These are phyloP conservation scores for Kalanchoe fedtschenkoi DNA, from an alignment of 164 flowering plant genomes.

Conservation along the genomic window DNA sequence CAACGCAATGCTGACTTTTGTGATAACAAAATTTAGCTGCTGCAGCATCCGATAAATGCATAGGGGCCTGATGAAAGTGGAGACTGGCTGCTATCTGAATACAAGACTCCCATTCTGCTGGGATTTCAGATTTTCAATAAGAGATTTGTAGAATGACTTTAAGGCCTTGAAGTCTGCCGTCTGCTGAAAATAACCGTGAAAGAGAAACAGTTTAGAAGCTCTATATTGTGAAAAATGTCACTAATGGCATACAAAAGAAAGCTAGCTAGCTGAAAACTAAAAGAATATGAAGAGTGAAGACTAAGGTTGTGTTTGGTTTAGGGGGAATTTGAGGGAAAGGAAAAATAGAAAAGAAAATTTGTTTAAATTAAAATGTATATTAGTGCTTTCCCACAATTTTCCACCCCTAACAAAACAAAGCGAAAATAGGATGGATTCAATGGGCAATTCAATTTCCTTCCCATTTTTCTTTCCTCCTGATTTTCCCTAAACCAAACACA, in stretches of 20 bases:
- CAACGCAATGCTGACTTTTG: not conserved
- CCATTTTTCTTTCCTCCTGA: too few species aligned
- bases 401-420: too few species aligned
- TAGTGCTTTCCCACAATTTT: too few species aligned
- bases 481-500: too few species aligned
- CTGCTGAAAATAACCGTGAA: slow-evolving; percentile 33
- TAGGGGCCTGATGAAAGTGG: not conserved
- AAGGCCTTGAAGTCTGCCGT: slow-evolving; percentile 63
- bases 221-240: too few species aligned
- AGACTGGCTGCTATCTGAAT: slow-evolving; percentile 59
- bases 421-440: too few species aligned
- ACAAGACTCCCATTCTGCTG: slow-evolving; percentile 84
- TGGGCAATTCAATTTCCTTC: too few species aligned
- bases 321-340: too few species aligned
- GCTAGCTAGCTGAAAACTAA: not conserved
- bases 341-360: too few species aligned
- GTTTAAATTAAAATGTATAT: too few species aligned
- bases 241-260: not conserved
- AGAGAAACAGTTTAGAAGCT: too few species aligned
- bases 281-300: not conserved
- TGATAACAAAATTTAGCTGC: not conserved
- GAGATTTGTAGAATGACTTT: slow-evolving; percentile 69
- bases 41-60: not conserved
- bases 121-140: slow-evolving; percentile 62
- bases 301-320: too few species aligned